Evolutionary conservation across 1,284 basidiomycete species (phyloP).

Genomic region (Earliella scabrosa): DNA sequence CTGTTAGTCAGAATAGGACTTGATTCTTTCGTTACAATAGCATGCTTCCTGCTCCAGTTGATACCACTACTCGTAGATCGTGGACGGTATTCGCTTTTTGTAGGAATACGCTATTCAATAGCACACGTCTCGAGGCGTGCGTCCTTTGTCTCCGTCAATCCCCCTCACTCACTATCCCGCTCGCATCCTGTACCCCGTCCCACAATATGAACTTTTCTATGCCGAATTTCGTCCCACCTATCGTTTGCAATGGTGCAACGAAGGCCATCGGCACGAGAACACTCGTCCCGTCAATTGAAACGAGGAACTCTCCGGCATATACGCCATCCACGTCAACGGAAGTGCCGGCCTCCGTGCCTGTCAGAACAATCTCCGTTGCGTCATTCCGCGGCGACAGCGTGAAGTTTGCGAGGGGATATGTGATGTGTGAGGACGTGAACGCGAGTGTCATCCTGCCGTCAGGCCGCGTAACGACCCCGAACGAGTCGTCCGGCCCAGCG

Average conservation of each 20-base stretch:
- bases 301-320: constrained; percentile 27
- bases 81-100: neutral
- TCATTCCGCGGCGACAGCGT: constrained; percentile 13
- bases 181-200: constrained; percentile 23
- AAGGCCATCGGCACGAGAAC: constrained; percentile 30
- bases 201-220: constrained; percentile 22
- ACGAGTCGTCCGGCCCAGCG: constrained; percentile 28
- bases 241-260: constrained; percentile 27
- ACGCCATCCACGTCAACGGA: constrained; percentile 27
- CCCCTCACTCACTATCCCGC: neutral
- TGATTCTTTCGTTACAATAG: too few species aligned
- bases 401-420: constrained; percentile 29
- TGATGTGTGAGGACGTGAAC: constrained; percentile 31
- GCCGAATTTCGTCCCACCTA: constrained; percentile 7
- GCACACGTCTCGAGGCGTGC: too few species aligned
- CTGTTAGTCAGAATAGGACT: too few species aligned
- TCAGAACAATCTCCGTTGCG: constrained; percentile 23
- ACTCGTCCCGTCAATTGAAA: constrained; percentile 26
- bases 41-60: too few species aligned
- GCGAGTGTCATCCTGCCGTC: constrained; percentile 25
- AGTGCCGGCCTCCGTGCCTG: constrained; percentile 28
- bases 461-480: constrained; percentile 16
- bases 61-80: neutral
- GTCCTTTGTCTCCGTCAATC: neutral
- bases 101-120: neutral